A percentile compares a stretch with the other conserved stretches of the same genome.
These are phyloP conservation scores for Exophiala spinifera DNA, from an alignment of 2,329 filamentous ascomycete species.

Conservation along the genomic window DNA sequence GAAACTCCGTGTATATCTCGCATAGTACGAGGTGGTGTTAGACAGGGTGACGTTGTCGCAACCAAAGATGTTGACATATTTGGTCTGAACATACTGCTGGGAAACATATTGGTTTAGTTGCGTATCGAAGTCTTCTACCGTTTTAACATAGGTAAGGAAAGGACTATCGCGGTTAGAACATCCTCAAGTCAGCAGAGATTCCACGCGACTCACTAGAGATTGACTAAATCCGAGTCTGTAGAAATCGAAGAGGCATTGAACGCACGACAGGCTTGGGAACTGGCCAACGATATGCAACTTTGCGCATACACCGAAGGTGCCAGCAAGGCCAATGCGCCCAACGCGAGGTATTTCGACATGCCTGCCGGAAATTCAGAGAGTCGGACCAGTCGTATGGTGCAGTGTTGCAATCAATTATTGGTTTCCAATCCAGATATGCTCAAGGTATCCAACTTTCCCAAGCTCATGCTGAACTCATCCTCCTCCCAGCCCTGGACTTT, in stretches of 20 bases:
- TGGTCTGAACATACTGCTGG: slow-evolving; percentile 70
- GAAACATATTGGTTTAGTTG: slow-evolving; percentile 70
- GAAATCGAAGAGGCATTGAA: slow-evolving; percentile 72
- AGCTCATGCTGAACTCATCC: slow-evolving; percentile 25
- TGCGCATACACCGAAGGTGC: slow-evolving; percentile 17
- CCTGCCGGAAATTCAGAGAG: slow-evolving; percentile 2
- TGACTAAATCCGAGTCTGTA: slow-evolving; percentile 55
- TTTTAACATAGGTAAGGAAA: slow-evolving; percentile 79
- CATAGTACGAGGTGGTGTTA: slow-evolving; percentile 80
- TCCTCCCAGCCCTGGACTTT: slow-evolving; percentile 35
- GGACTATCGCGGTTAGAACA: slow-evolving; percentile 56
- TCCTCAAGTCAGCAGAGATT: slow-evolving; percentile 21
- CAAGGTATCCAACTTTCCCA: slow-evolving; percentile 65
- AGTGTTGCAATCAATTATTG: slow-evolving; percentile 5
- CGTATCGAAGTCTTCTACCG: slow-evolving; percentile 71
- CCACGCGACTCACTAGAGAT: slow-evolving; percentile 60
- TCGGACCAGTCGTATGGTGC: not conserved
- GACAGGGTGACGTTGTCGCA: slow-evolving; percentile 73
- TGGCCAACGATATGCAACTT: slow-evolving; percentile 64
- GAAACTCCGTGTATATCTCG: slow-evolving; percentile 86
- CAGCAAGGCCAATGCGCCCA: slow-evolving; percentile 23
- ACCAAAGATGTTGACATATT: slow-evolving; percentile 77
- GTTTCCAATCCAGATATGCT: slow-evolving; percentile 51
- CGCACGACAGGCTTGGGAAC: slow-evolving; percentile 68
- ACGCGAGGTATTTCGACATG: slow-evolving; percentile 15